A percentile compares a stretch with the other conserved stretches of the same genome.
phyloP scores from a whole-genome alignment of 192 early-diverging fungal genomes.

The Rhizophlyctis rosea region DNA sequence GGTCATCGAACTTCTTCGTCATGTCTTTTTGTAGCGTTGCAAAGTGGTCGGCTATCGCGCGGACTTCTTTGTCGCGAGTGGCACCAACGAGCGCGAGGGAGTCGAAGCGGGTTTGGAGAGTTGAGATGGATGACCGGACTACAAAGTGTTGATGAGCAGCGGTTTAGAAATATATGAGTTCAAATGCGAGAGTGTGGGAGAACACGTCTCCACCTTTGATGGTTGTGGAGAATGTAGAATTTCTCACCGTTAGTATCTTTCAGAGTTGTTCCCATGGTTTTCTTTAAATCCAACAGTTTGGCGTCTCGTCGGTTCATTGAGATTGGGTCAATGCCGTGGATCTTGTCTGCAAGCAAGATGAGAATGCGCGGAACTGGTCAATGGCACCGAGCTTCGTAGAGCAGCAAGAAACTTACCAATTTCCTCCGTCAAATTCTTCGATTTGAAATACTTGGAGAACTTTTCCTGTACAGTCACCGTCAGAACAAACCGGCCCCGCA shows the following conservation, averaged over 20 bases:
- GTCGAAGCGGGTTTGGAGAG: conserved; percentile 29
- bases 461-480: conserved; percentile 26
- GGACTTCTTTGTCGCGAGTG: conserved; percentile 32
- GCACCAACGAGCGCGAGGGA: conserved; percentile 25
- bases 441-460: conserved; percentile 42
- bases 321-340: conserved; percentile 37
- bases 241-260: conserved; percentile 23
- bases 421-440: conserved; percentile 35
- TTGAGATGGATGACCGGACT: conserved; percentile 32
- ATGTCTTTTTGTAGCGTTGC: conserved; percentile 23
- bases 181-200: neutral
- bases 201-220: too few relatives aligned
- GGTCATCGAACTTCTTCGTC: conserved; percentile 25
- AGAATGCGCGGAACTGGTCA: neutral
- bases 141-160: neutral
- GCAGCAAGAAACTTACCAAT: conserved; percentile 34
- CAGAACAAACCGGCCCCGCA: neutral
- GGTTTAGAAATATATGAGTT: neutral
- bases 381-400: too few relatives aligned
- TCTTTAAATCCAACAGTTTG: conserved; percentile 32
- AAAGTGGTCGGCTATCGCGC: conserved; percentile 36
- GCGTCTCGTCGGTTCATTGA: conserved; percentile 16
- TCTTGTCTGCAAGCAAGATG: conserved; percentile 18
- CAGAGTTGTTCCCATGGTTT: conserved; percentile 37
- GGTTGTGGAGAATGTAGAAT: neutral